Evolutionary conservation across 179 eudicot species (phyloP).

Genomic region (Silene noctiflora): DNA sequence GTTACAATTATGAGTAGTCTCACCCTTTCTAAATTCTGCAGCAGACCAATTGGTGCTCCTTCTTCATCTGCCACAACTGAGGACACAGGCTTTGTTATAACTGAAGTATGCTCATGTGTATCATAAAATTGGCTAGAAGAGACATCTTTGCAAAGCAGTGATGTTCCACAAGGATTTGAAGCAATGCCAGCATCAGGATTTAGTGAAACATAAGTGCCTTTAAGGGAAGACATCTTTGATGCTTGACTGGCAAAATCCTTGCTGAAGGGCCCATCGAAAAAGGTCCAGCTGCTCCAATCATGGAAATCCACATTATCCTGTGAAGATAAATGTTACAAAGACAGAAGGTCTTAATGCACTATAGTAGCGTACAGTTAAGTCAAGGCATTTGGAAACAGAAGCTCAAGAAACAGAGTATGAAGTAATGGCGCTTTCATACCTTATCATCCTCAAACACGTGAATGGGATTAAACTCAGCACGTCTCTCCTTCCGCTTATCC

Average conservation of each 20-base stretch:
- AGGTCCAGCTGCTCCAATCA: conserved; percentile 79
- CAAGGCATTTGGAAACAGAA: background rate
- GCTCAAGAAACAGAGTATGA: conserved; percentile 5
- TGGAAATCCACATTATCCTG: conserved; percentile 47
- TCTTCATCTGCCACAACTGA: conserved; percentile 35
- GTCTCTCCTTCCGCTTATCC: conserved; percentile 36
- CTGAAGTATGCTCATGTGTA: conserved; percentile 25
- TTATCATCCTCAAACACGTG: conserved; percentile 68
- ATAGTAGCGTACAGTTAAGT: background rate
- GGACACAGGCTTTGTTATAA: conserved; percentile 11
- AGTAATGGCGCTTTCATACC: conserved; percentile 33
- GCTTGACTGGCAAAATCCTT: conserved; percentile 26
- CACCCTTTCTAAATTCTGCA: conserved; percentile 31
- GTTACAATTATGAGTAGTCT: conserved; percentile 9
- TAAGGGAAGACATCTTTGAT: conserved; percentile 27
- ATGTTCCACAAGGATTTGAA: conserved; percentile 27
- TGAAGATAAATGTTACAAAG: conserved; percentile 23
- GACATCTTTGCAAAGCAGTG: conserved; percentile 24
- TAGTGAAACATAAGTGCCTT: conserved; percentile 36
- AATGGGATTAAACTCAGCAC: conserved; percentile 52
- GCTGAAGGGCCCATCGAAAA: conserved; percentile 41
- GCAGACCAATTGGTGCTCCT: conserved; percentile 24
- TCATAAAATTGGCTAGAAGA: conserved; percentile 24
- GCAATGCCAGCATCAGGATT: conserved; percentile 39
- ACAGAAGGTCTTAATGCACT: background rate